phyloP scores from a whole-genome alignment of 2,329 filamentous ascomycete genomes.

The Colletotrichum ledebouriae region DNA sequence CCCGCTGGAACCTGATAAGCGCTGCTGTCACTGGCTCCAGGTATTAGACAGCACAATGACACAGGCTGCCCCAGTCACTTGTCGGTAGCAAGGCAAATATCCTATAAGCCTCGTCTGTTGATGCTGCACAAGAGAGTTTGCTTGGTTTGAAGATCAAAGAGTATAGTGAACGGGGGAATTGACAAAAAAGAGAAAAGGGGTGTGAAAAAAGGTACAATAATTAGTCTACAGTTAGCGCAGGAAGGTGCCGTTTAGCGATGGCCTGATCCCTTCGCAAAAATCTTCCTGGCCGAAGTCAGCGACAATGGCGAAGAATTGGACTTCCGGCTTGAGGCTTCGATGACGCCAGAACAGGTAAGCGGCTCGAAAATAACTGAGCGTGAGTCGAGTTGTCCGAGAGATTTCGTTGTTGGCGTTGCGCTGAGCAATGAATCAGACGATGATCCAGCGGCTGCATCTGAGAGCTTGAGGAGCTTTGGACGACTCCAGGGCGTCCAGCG shows the following conservation, averaged over 20 bases:
- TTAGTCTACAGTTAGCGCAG: no score
- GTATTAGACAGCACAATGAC: slow-evolving; percentile 26
- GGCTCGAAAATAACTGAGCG: not conserved
- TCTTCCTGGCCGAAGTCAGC: not conserved
- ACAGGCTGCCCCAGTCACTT: not conserved
- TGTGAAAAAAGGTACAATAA: no score
- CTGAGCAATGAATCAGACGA: slow-evolving; percentile 10
- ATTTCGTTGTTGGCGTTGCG: not conserved
- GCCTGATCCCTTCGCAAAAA: slow-evolving; percentile 28
- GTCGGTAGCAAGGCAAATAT: slow-evolving; percentile 11
- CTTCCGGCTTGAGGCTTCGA: not conserved
- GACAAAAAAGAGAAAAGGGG: slow-evolving; percentile 5
- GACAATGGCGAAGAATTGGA: slow-evolving; percentile 18
- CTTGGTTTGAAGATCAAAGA: slow-evolving; percentile 1
- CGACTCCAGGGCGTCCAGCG: slow-evolving; percentile 20
- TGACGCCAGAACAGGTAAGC: not conserved
- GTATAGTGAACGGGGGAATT: not conserved
- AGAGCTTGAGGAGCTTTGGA: slow-evolving; percentile 24
- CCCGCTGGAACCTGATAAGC: slow-evolving; percentile 39
- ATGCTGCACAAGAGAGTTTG: not conserved
- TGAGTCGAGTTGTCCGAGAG: slow-evolving; percentile 27
- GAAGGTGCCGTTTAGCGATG: not conserved
- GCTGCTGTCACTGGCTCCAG: slow-evolving; percentile 4
- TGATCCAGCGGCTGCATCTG: not conserved
- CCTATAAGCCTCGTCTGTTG: not conserved